phyloP scores from a whole-genome alignment of 768 basidiomycete genomes.

The Boletus coccyginus region DNA sequence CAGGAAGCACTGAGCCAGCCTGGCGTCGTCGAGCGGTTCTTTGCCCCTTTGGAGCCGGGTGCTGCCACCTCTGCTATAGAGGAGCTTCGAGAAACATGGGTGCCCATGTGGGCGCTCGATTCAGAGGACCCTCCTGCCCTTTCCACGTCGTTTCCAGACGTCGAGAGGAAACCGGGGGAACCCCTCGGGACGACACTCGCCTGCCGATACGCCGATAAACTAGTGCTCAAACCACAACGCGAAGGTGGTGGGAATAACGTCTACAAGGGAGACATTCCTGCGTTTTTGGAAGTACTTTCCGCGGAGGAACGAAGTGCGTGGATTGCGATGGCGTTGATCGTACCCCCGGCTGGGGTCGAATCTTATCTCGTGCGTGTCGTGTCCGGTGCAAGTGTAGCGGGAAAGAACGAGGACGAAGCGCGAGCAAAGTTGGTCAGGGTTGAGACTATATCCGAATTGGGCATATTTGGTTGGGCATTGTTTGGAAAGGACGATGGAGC shows the following conservation, averaged over 20 bases:
- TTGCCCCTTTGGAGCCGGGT: constrained; percentile 39
- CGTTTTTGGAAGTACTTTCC: constrained; percentile 65
- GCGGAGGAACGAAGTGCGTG: constrained; percentile 71
- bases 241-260: constrained; percentile 98
- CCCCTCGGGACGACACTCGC: constrained; percentile 23
- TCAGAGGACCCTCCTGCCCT: background rate
- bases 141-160: background rate
- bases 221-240: constrained; percentile 94
- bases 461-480: constrained; percentile 86
- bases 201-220: constrained; percentile 38
- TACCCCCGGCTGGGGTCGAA: constrained; percentile 61
- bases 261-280: constrained; percentile 78
- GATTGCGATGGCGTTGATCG: constrained; percentile 95
- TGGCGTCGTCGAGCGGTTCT: constrained; percentile 72
- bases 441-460: constrained; percentile 86
- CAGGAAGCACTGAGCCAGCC: constrained; percentile 82
- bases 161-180: constrained; percentile 1
- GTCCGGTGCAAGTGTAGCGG: constrained; percentile 21
- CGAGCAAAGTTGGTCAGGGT: constrained; percentile 41
- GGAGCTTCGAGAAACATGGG: constrained; percentile 72
- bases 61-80: constrained; percentile 30
- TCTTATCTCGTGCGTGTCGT: constrained; percentile 78
- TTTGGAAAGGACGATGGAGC: constrained; percentile 49
- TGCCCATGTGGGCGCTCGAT: constrained; percentile 84
- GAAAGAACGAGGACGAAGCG: background rate